These are phyloP conservation scores for Globisporangium paddicum DNA, from an alignment of 352 stramenopile species.

Conservation along the genomic window DNA sequence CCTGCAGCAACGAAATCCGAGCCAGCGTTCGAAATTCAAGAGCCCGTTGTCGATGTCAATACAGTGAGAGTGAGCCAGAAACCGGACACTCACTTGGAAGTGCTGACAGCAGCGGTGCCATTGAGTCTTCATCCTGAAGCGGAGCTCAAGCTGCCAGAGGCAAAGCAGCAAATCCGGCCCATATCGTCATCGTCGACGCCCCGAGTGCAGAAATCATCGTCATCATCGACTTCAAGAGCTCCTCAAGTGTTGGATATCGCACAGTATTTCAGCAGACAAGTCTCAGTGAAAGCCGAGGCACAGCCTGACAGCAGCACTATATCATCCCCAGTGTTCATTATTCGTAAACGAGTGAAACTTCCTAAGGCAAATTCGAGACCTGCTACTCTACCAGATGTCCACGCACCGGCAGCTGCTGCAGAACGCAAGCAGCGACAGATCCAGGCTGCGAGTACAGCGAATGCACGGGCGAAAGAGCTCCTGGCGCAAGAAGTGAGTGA, in stretches of 20 bases:
- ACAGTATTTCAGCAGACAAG: not conserved
- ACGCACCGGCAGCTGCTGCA: not conserved
- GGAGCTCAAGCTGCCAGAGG: not conserved
- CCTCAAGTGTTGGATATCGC: not conserved
- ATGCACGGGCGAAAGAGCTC: constrained; percentile 11
- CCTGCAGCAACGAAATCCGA: not conserved
- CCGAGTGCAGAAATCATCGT: not conserved
- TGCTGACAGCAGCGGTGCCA: not conserved
- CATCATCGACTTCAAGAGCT: not conserved
- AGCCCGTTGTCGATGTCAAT: not conserved
- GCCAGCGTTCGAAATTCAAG: not conserved
- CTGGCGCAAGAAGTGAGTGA: constrained; percentile 14
- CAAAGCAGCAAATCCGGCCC: not conserved
- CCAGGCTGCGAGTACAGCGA: not conserved
- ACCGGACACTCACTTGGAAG: not conserved
- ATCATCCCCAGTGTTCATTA: not conserved
- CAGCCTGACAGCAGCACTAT: not conserved
- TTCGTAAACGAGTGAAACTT: constrained; percentile 5
- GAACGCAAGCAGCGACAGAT: constrained; percentile 4
- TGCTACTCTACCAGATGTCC: not conserved
- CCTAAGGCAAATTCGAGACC: not conserved
- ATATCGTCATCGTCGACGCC: not conserved
- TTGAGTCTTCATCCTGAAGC: not conserved
- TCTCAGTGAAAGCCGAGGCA: not conserved
- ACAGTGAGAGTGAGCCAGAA: not conserved